A percentile compares a stretch with the other conserved stretches of the same genome.
Conservation (phyloP, 140 eudicot genomes). For the Ambrosia hybrid region DNA sequence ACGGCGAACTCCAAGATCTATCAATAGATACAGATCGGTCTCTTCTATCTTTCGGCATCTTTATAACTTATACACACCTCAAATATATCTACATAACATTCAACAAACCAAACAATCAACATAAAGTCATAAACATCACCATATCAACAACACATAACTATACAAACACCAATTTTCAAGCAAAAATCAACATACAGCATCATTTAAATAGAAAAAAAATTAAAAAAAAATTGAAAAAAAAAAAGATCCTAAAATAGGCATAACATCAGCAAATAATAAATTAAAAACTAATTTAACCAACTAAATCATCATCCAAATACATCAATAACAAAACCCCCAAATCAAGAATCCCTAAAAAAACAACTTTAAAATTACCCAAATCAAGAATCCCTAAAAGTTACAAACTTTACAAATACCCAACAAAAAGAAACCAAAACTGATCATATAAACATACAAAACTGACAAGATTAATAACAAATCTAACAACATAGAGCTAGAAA, state of each 20-base stretch:
- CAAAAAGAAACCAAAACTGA: neutral
- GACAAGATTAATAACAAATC: neutral
- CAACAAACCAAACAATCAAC: neutral
- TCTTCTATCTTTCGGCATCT: constrained; percentile 87
- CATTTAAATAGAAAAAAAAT: neutral
- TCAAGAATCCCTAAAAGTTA: constrained; percentile 20
- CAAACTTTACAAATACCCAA: constrained; percentile 5
- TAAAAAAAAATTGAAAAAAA: no score
- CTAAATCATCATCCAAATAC: neutral
- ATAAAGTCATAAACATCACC: neutral
- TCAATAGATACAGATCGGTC: constrained; percentile 65
- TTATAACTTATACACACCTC: constrained; percentile 27
- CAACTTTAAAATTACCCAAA: constrained; percentile 1
- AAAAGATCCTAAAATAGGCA: constrained; percentile 4
- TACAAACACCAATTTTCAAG: neutral
- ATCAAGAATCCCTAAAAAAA: constrained; percentile 14
- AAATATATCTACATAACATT: constrained; percentile 7
- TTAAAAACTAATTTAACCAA: no score
- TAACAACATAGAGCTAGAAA: neutral
- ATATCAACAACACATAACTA: neutral
- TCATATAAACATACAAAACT: neutral
- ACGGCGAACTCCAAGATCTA: constrained; percentile 67
- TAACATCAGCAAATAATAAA: neutral
- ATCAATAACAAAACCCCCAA: constrained; percentile 16
- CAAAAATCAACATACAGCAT: neutral